Percentiles rank a stretch among this genome's conserved stretches.
These are phyloP conservation scores for Fusarium drepaniforme DNA, from an alignment of 2,329 filamentous ascomycete genomes.

Conservation along the genomic window DNA sequence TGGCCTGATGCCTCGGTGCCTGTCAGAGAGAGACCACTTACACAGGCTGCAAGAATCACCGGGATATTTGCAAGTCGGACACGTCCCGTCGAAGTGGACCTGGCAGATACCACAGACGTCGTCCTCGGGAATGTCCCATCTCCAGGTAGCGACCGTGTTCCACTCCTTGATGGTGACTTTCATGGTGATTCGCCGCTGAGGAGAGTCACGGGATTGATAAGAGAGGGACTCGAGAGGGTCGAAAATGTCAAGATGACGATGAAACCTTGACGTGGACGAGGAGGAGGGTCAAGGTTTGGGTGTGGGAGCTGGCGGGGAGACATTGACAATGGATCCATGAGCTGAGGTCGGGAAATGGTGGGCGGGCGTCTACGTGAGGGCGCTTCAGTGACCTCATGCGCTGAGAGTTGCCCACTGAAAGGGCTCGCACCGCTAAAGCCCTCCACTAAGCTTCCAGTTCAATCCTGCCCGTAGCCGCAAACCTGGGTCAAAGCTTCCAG, in stretches of 20 bases:
- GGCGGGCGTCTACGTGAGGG: conserved; percentile 17
- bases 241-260: conserved; percentile 32
- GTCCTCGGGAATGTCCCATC: conserved; percentile 97
- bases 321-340: conserved; percentile 21
- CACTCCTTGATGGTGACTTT: conserved; percentile 95
- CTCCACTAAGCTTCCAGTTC: background rate
- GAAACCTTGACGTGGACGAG: conserved; percentile 15
- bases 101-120: conserved; percentile 99
- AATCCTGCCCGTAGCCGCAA: conserved; percentile 3
- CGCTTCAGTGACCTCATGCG: conserved; percentile 42
- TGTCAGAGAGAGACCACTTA: conserved; percentile 59
- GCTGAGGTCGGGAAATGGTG: conserved; percentile 12
- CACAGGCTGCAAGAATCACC: conserved; percentile 94
- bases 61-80: conserved; percentile 97
- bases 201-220: conserved; percentile 22
- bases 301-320: background rate
- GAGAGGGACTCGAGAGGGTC: conserved; percentile 1
- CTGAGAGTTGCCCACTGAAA: conserved; percentile 35
- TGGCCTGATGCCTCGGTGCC: conserved; percentile 21
- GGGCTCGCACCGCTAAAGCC: conserved; percentile 22
- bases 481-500: conserved; percentile 41
- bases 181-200: conserved; percentile 66
- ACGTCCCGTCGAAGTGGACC: conserved; percentile 97
- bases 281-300: conserved; percentile 21
- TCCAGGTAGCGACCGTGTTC: conserved; percentile 96